Conservation (phyloP, 2,329 filamentous ascomycete genomes). For the Aspergillus pseudoviridinutans region DNA sequence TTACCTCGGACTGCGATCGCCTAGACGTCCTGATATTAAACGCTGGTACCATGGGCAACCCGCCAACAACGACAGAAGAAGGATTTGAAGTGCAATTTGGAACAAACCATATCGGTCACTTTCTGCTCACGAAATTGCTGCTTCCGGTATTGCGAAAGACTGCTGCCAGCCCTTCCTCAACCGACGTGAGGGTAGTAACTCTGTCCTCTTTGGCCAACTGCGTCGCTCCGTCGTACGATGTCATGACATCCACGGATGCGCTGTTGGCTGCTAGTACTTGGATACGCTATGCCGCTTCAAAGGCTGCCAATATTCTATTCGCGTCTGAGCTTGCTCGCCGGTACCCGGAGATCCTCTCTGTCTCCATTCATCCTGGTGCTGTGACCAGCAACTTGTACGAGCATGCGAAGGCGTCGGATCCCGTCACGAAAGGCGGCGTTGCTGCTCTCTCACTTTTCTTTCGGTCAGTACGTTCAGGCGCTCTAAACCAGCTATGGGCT, state of each 20-base stretch:
- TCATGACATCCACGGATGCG: conserved; percentile 34
- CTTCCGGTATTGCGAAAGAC: conserved; percentile 40
- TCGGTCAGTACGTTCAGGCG: conserved; percentile 30
- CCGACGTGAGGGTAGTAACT: conserved; percentile 36
- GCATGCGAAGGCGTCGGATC: conserved; percentile 23
- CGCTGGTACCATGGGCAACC: conserved; percentile 45
- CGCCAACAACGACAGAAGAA: conserved; percentile 34
- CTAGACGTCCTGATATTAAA: conserved; percentile 46
- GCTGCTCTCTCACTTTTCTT: conserved; percentile 24
- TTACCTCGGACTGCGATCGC: conserved; percentile 38
- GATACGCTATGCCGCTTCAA: conserved; percentile 50
- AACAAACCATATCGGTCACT: conserved; percentile 47
- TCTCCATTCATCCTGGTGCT: conserved; percentile 50
- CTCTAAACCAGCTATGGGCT: conserved; percentile 42
- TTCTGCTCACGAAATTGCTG: conserved; percentile 43
- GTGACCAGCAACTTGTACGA: conserved; percentile 41
- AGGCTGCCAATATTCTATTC: conserved; percentile 49
- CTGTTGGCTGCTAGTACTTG: conserved; percentile 37
- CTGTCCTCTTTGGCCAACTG: conserved; percentile 36
- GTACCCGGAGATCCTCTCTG: conserved; percentile 40
- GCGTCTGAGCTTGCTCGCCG: conserved; percentile 45
- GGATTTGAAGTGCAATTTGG: conserved; percentile 45
- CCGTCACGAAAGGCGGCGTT: conserved; percentile 20
- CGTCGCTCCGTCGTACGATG: conserved; percentile 32
- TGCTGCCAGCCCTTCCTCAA: conserved; percentile 15